Evolutionary conservation across 2,329 filamentous ascomycete genomes (phyloP).

Genomic region (Lizonia empirigonia): DNA sequence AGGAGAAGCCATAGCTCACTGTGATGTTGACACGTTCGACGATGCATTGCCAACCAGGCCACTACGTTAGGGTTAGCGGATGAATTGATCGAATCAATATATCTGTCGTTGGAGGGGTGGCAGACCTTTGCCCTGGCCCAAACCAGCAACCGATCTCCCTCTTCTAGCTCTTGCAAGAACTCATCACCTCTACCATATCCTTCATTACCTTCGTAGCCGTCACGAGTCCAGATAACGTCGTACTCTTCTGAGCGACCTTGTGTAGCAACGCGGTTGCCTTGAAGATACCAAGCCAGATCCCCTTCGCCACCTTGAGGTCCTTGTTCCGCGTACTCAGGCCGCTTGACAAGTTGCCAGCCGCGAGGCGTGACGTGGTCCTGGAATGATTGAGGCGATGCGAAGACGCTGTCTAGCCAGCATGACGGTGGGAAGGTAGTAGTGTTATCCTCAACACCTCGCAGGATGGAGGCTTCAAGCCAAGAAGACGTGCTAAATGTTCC

Average conservation of each 20-base stretch:
- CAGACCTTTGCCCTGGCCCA: constrained; percentile 42
- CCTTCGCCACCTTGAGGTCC: constrained; percentile 34
- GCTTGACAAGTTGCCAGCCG: constrained; percentile 27
- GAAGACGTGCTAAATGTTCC: constrained; percentile 39
- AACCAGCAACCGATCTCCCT: constrained; percentile 37
- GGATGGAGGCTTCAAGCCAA: constrained; percentile 42
- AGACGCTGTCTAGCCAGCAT: constrained; percentile 3
- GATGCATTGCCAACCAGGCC: constrained; percentile 37
- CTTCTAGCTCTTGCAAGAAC: constrained; percentile 31
- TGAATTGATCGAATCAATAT: too few species aligned
- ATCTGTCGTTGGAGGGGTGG: constrained; percentile 3
- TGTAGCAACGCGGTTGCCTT: constrained; percentile 38
- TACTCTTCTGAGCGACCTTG: constrained; percentile 14
- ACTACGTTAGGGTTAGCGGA: constrained; percentile 25
- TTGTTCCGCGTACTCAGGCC: constrained; percentile 23
- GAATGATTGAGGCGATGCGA: background rate
- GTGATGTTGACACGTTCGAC: constrained; percentile 29
- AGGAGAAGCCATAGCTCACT: constrained; percentile 30
- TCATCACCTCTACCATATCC: constrained; percentile 36
- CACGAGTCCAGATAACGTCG: constrained; percentile 27
- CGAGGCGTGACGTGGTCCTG: constrained; percentile 3
- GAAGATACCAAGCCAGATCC: constrained; percentile 39
- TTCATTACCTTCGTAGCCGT: constrained; percentile 23
- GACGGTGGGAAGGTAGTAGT: constrained; percentile 8
- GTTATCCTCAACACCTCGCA: constrained; percentile 22